Conservation (phyloP, 352 stramenopile species). For the Phytophthora sp. region DNA sequence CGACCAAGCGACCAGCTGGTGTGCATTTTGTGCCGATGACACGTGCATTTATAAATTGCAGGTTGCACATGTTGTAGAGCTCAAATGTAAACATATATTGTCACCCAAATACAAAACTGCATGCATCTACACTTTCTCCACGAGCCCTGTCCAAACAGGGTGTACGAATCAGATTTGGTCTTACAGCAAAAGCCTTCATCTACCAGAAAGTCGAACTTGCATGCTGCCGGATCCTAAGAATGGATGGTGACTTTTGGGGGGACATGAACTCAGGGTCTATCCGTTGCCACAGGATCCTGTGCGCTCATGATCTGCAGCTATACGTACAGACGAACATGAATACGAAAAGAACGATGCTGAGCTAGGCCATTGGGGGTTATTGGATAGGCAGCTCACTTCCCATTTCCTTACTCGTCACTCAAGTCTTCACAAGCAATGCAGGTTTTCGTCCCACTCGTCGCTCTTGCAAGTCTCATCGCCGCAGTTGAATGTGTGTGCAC, state of each 20-base stretch:
- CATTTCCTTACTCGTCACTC: conserved; percentile 4
- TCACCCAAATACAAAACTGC: too few species aligned
- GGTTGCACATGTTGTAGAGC: too few species aligned
- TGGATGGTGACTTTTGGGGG: too few species aligned
- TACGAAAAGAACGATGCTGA: neutral
- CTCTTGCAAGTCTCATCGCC: conserved; percentile 4
- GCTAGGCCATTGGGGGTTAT: neutral
- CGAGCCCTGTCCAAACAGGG: neutral
- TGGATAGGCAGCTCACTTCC: conserved; percentile 19
- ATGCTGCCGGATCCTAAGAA: too few species aligned
- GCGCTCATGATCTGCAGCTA: conserved; percentile 1
- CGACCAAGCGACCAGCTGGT: too few species aligned
- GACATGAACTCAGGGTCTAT: neutral
- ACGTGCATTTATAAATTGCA: too few species aligned
- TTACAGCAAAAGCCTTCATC: too few species aligned
- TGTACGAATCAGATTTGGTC: conserved; percentile 3
- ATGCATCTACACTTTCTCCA: neutral
- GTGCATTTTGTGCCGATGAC: too few species aligned
- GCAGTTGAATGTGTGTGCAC: conserved; percentile 11
- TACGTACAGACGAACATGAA: neutral
- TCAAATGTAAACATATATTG: too few species aligned
- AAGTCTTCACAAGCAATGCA: conserved; percentile 14
- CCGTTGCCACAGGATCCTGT: neutral
- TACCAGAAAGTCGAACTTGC: too few species aligned
- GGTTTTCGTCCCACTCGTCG: conserved; percentile 9